Conservation (phyloP, 257 asterid species). For the Gentiana macrophylla region DNA sequence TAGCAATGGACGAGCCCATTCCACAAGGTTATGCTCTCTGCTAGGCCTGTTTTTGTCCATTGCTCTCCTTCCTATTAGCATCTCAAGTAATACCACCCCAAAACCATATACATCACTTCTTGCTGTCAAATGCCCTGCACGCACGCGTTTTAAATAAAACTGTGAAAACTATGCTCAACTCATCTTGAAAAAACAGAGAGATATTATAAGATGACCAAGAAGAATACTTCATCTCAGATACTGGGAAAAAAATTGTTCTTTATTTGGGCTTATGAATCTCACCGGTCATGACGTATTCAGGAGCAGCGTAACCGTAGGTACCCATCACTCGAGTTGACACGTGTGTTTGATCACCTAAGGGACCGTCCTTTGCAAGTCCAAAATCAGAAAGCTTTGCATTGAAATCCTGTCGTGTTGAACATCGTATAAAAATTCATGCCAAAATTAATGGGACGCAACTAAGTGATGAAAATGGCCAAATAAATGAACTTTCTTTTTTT, state of each 20-base stretch:
- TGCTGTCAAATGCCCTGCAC: slow-evolving; percentile 78
- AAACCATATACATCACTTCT: slow-evolving; percentile 87
- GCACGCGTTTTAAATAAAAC: neutral
- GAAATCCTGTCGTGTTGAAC: slow-evolving; percentile 46
- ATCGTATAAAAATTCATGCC: neutral
- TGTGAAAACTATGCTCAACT: neutral
- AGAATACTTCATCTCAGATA: neutral
- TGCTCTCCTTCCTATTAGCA: slow-evolving; percentile 81
- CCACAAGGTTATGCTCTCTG: slow-evolving; percentile 85
- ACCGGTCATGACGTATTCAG: slow-evolving; percentile 99
- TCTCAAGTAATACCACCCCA: slow-evolving; percentile 88
- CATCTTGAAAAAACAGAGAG: neutral
- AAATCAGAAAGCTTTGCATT: slow-evolving; percentile 94
- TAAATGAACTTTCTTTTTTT: no score
- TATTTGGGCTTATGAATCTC: slow-evolving; percentile 19
- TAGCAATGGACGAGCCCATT: slow-evolving; percentile 86
- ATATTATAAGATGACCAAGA: neutral
- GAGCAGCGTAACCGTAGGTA: slow-evolving; percentile 96
- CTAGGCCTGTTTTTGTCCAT: slow-evolving; percentile 92
- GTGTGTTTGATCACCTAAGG: slow-evolving; percentile 95
- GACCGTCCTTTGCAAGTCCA: slow-evolving; percentile 93
- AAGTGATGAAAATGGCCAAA: no score
- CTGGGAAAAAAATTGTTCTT: neutral
- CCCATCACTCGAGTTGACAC: slow-evolving; percentile 98
- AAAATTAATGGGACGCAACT: neutral